These are phyloP conservation scores for Eimeria sp. DNA, from an alignment of 169 alveolate genomes.

Conservation along the genomic window DNA sequence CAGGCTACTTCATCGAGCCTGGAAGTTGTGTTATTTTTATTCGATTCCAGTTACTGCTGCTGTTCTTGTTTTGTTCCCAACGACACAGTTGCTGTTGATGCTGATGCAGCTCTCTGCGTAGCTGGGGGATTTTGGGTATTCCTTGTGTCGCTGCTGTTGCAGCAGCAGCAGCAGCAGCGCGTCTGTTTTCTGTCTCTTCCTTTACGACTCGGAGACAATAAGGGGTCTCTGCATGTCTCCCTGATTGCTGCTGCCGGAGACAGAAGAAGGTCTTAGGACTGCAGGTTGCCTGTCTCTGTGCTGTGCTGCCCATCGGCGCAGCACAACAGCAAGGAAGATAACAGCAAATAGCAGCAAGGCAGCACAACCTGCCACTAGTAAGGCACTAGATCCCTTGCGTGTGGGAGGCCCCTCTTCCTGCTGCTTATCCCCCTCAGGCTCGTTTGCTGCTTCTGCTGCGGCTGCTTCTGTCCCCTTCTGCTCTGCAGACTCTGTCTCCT, in stretches of 20 bases:
- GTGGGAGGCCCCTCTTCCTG: neutral
- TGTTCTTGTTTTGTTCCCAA: no score
- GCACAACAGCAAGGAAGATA: neutral
- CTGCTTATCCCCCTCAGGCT: neutral
- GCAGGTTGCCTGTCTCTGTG: neutral
- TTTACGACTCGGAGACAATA: neutral
- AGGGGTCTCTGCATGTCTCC: conserved; percentile 47
- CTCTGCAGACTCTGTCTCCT: neutral
- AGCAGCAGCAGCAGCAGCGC: no score
- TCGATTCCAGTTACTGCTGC: no score
- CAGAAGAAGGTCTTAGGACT: neutral
- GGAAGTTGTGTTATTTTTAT: no score
- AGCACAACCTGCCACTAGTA: neutral
- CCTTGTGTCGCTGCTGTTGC: no score
- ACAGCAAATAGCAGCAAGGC: conserved; percentile 8
- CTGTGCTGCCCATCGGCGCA: conserved; percentile 5
- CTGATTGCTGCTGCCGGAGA: conserved; percentile 4
- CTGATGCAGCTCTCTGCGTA: no score
- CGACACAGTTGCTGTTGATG: no score
- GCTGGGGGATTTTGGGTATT: no score
- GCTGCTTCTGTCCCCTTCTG: neutral
- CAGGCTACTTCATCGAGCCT: no score
- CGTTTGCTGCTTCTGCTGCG: neutral
- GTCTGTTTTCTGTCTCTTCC: no score
- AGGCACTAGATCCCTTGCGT: neutral